These are phyloP conservation scores for Leccinum uliginosum DNA, from an alignment of 768 basidiomycete species.

Conservation along the genomic window DNA sequence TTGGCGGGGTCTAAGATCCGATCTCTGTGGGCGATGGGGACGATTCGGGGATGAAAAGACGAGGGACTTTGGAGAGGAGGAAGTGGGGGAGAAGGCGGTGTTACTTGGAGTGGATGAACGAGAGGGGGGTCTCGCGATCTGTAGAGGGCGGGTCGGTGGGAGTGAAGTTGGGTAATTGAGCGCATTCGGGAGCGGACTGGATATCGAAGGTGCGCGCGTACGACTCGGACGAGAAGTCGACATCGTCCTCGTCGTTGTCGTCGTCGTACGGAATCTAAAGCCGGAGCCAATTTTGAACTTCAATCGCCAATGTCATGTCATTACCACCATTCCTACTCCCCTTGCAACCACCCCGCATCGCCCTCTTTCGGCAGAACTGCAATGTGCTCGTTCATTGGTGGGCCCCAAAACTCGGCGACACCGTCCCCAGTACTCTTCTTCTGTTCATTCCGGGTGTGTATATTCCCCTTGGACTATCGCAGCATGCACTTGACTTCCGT, in stretches of 20 bases:
- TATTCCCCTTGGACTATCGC: not conserved
- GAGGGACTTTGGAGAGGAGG: conserved; percentile 37
- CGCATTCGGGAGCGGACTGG: conserved; percentile 32
- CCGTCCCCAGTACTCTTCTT: conserved; percentile 31
- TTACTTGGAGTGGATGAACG: conserved; percentile 52
- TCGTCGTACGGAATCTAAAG: conserved; percentile 5
- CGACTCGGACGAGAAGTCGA: conserved; percentile 41
- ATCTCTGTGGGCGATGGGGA: conserved; percentile 63
- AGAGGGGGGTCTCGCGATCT: conserved; percentile 54
- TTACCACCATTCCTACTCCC: conserved; percentile 9
- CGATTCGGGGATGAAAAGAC: conserved; percentile 43
- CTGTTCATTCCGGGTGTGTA: conserved; percentile 48
- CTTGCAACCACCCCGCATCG: conserved; percentile 2
- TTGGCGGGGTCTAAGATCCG: conserved; percentile 55
- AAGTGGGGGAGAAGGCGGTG: conserved; percentile 31
- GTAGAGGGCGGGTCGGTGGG: conserved; percentile 50
- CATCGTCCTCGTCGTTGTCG: conserved; percentile 24
- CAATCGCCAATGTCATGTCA: conserved; percentile 1
- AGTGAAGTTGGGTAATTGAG: conserved; percentile 34
- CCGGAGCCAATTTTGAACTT: not conserved
- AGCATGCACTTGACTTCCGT: conserved; percentile 1
- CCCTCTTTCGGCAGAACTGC: conserved; percentile 6
- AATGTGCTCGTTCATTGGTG: conserved; percentile 51
- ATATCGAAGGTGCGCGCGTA: conserved; percentile 41
- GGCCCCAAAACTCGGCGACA: conserved; percentile 27